Evolutionary conservation across 2,329 filamentous ascomycete genomes (phyloP).

Genomic region (Beauveria bassiana): DNA sequence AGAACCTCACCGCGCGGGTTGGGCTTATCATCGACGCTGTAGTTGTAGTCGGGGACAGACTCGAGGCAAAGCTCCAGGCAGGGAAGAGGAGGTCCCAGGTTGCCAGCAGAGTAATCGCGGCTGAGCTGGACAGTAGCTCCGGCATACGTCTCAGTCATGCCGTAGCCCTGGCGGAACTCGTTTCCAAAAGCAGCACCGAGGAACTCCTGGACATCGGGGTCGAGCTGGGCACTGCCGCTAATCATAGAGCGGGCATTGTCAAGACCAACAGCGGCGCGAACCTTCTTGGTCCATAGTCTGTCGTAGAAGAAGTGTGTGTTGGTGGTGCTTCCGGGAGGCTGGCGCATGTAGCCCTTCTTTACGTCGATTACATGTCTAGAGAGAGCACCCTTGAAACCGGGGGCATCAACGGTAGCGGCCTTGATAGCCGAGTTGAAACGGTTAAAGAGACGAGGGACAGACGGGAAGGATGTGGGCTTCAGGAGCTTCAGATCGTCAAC

Average conservation of each 20-base stretch:
- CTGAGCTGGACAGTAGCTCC: constrained; percentile 61
- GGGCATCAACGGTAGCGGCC: constrained; percentile 66
- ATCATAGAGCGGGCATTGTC: constrained; percentile 67
- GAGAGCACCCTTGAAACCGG: constrained; percentile 73
- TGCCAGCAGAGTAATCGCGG: constrained; percentile 66
- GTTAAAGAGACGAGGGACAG: constrained; percentile 87
- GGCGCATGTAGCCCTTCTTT: constrained; percentile 73
- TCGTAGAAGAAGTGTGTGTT: constrained; percentile 75
- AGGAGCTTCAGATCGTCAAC: constrained; percentile 88
- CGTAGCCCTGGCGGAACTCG: constrained; percentile 80
- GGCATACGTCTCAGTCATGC: constrained; percentile 89
- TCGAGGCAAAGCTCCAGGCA: constrained; percentile 69
- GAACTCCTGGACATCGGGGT: constrained; percentile 83
- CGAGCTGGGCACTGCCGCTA: constrained; percentile 86
- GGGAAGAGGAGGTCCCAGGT: constrained; percentile 67
- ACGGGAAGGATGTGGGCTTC: constrained; percentile 74
- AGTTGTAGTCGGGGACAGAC: constrained; percentile 92
- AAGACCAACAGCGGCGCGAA: constrained; percentile 73
- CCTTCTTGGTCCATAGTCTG: constrained; percentile 86
- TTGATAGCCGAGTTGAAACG: constrained; percentile 81
- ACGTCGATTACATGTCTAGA: constrained; percentile 71
- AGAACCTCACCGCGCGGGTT: constrained; percentile 85
- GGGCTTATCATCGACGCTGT: constrained; percentile 80
- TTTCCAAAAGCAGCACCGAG: constrained; percentile 75
- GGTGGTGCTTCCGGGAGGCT: constrained; percentile 62